Conservation (phyloP, 2,329 filamentous ascomycete species). For the Rhinocladiella similis region DNA sequence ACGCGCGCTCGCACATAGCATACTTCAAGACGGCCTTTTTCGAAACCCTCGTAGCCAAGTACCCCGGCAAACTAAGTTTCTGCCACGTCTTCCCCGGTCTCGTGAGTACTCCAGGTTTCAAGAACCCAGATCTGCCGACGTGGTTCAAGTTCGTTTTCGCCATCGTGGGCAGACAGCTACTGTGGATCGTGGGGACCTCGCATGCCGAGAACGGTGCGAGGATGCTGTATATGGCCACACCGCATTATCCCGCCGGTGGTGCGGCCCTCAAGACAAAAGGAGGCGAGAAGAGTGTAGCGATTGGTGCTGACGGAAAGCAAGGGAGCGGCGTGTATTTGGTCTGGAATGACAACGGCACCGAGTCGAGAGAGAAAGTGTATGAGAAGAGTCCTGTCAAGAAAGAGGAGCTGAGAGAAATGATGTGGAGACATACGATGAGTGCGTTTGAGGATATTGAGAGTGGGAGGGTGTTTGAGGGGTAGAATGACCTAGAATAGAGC, state of each 20-base stretch:
- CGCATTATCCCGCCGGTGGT: conserved; percentile 8
- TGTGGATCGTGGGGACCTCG: neutral
- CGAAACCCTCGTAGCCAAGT: conserved; percentile 31
- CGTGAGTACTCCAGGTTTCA: conserved; percentile 34
- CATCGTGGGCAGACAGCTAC: conserved; percentile 19
- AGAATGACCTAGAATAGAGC: no score
- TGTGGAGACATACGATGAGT: conserved; percentile 30
- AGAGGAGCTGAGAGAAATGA: conserved; percentile 25
- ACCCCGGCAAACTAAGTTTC: conserved; percentile 30
- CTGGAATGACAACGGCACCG: conserved; percentile 22
- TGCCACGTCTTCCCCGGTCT: conserved; percentile 38
- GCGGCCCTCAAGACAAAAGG: neutral
- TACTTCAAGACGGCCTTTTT: conserved; percentile 38
- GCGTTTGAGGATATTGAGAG: conserved; percentile 29
- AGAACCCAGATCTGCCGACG: conserved; percentile 28
- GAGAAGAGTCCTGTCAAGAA: conserved; percentile 18
- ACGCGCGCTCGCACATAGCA: conserved; percentile 32
- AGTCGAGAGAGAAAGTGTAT: conserved; percentile 20
- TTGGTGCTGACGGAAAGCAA: conserved; percentile 23
- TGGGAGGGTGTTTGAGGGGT: conserved; percentile 25
- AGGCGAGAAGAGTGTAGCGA: conserved; percentile 8
- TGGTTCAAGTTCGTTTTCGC: conserved; percentile 35
- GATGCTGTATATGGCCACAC: conserved; percentile 27
- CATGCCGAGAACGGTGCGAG: conserved; percentile 30
- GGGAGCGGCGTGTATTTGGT: conserved; percentile 33